phyloP scores from a whole-genome alignment of 495 filamentous ascomycete species.

The Eremomyces bilateralis region DNA sequence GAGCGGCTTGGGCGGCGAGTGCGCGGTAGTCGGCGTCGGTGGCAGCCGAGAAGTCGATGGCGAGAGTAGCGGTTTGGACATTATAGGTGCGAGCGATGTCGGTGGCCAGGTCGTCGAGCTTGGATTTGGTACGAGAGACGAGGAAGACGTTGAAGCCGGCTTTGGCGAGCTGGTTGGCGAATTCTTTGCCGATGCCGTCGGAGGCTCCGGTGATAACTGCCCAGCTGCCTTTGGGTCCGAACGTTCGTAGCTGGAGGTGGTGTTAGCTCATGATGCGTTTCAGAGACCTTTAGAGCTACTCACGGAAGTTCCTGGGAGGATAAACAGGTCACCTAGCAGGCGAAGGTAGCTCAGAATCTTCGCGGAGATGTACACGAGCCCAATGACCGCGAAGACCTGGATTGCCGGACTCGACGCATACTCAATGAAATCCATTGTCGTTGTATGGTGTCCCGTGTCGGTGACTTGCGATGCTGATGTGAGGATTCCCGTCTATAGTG shows the following conservation, averaged over 20 bases:
- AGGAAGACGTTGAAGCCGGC: constrained; percentile 87
- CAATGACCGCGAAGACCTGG: not conserved
- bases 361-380: not conserved
- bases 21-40: constrained; percentile 52
- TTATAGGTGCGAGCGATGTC: constrained; percentile 48
- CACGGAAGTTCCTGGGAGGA: constrained; percentile 46
- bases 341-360: constrained; percentile 33
- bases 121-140: constrained; percentile 79
- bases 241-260: constrained; percentile 50
- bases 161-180: constrained; percentile 66
- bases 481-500: no score
- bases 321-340: constrained; percentile 51
- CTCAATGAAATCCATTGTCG: constrained; percentile 1
- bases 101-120: constrained; percentile 52
- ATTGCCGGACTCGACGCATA: not conserved
- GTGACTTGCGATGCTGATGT: no score
- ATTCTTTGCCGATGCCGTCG: constrained; percentile 95
- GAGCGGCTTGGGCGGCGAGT: constrained; percentile 40
- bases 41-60: constrained; percentile 81
- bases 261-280: not conserved
- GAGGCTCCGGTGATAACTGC: constrained; percentile 89
- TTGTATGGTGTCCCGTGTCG: not conserved
- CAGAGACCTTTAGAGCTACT: constrained; percentile 7
- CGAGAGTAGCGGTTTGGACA: constrained; percentile 31
- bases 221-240: constrained; percentile 84